Base-by-base conservation (phyloP, 2,329 filamentous ascomycete species). In the Nigrospora sphaerica region DNA sequence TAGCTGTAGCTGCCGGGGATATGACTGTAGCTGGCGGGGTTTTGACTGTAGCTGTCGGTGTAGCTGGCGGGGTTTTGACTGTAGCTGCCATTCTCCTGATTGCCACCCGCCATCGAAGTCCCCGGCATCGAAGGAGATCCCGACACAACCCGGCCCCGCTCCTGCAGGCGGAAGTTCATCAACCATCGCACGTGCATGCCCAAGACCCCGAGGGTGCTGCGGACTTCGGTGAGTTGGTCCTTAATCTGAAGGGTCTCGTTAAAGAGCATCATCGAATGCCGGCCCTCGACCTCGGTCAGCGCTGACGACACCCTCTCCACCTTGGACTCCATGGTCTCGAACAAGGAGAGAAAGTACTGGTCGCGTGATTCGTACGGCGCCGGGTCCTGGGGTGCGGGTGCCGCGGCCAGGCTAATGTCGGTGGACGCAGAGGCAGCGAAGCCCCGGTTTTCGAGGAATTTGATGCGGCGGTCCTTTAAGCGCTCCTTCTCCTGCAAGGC, bases 221-320 rank as follows among this genome's bases (percentile, higher is more conserved):
- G 68, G 37, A 80, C 65, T 58, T 83, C 80, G 4, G 74, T 72
- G n/a, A 83, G 71, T 60, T 82, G 77, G 48, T 83, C 78, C 47
- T 80, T 78, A 49, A 83, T 74, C 9, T 75, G 78, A 56, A 80
- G 71, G 6, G 78, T 75, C 59, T 83, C 77, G 54, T 81, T 82
- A 56, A 83, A 70, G 10, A 80, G 70, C 70, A 78, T 75, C 62
- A 81, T 75, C 32, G 73, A 78, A 56, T 82, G 78, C 42, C 77
- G 73, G 4, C 74, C 75, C 56, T 83, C 79, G 42, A 81, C 68
- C 48, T 81, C 78, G 17, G 73, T 75, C 34, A 83, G 56, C 37
- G 73, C 74, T 46, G 78, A 73, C 43, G 78, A 75, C 3, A 83
- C 62, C 42, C 78, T 73, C 53, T 79, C 77, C 37, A 83, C 74